Conservation (phyloP, 1,284 basidiomycete species). For the Moniliophthora roreri region DNA sequence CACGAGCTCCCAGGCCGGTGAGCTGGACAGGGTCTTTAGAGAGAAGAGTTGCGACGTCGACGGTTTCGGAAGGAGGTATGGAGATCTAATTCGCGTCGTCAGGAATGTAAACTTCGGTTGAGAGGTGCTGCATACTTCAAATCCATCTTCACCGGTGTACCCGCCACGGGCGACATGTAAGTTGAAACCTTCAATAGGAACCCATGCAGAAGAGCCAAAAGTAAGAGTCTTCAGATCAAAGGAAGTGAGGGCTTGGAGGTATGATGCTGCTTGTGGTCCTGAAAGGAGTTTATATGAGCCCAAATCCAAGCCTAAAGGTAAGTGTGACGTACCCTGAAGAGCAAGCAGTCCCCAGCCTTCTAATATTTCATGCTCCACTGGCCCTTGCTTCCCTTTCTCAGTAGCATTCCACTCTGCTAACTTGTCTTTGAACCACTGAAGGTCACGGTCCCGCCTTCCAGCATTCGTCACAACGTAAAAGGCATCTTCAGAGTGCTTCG, state of each 20-base stretch:
- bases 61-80: constrained; percentile 78
- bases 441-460: constrained; percentile 79
- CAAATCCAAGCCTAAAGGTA: background rate
- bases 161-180: constrained; percentile 95
- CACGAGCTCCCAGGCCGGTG: constrained; percentile 90
- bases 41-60: constrained; percentile 74
- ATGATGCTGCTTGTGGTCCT: constrained; percentile 84
- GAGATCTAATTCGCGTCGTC: constrained; percentile 68
- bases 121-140: constrained; percentile 62
- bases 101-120: background rate
- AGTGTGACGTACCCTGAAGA: constrained; percentile 66
- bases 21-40: constrained; percentile 76
- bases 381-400: constrained; percentile 48
- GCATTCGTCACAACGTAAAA: constrained; percentile 99
- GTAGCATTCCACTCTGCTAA: constrained; percentile 75
- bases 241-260: constrained; percentile 74
- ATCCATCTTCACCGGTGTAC: constrained; percentile 99
- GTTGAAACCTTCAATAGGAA: constrained; percentile 76
- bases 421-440: constrained; percentile 74
- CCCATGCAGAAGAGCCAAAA: constrained; percentile 80
- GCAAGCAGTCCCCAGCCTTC: constrained; percentile 90
- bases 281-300: constrained; percentile 7
- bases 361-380: constrained; percentile 81
- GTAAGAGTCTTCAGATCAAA: constrained; percentile 73
- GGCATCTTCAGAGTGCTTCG: constrained; percentile 75